Evolutionary conservation across 1,284 basidiomycete species (phyloP).

Genomic region (Sanghuangporus sanghuang): DNA sequence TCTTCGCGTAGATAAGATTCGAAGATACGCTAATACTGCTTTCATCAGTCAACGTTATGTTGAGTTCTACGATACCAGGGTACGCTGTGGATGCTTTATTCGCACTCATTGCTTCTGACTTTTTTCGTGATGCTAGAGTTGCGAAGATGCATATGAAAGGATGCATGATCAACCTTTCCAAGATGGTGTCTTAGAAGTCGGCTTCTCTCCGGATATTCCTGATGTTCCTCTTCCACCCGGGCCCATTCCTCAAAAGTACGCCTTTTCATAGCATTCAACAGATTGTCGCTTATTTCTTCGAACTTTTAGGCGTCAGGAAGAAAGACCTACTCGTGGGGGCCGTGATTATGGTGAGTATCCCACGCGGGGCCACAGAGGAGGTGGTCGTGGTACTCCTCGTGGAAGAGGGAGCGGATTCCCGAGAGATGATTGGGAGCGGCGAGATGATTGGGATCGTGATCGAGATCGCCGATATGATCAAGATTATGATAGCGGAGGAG

Average conservation of each 20-base stretch:
- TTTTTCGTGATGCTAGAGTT: conserved; percentile 41
- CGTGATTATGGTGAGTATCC: conserved; percentile 15
- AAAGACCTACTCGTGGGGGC: conserved; percentile 11
- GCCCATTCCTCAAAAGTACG: conserved; percentile 33
- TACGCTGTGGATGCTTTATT: conserved; percentile 29
- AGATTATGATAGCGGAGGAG: conserved; percentile 30
- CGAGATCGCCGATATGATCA: conserved; percentile 41
- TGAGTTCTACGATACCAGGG: conserved; percentile 86
- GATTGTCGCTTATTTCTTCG: neutral
- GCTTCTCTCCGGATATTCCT: conserved; percentile 80
- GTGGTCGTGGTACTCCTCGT: conserved; percentile 27
- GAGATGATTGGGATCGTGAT: conserved; percentile 39
- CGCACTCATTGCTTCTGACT: neutral
- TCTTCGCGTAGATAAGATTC: neutral
- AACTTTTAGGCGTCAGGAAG: conserved; percentile 12
- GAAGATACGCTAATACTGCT: conserved; percentile 2
- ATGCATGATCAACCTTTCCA: conserved; percentile 74
- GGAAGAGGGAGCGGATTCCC: conserved; percentile 47
- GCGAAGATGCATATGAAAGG: conserved; percentile 74
- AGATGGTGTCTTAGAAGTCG: conserved; percentile 84
- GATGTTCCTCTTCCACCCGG: conserved; percentile 31
- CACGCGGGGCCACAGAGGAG: conserved; percentile 7
- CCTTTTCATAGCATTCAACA: conserved; percentile 27
- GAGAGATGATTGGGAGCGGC: conserved; percentile 40
- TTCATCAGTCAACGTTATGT: conserved; percentile 69